Conservation (phyloP, 1,284 basidiomycete species). For the Marasmius fiardii region DNA sequence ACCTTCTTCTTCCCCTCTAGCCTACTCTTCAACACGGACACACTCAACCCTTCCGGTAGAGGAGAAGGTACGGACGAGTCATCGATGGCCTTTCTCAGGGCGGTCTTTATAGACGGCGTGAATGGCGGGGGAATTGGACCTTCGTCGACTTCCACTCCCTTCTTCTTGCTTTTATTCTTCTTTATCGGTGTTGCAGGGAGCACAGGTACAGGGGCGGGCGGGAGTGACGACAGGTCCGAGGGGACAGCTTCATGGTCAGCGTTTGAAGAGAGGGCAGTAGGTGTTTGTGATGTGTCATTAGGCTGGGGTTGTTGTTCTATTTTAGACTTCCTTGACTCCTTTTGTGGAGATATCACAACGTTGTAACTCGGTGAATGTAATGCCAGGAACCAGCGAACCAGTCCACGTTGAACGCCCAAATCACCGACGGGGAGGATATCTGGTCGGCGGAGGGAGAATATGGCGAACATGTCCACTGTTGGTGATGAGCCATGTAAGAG, state of each 20-base stretch:
- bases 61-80: slow-evolving; percentile 29
- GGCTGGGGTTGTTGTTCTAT: slow-evolving; percentile 18
- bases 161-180: slow-evolving; percentile 14
- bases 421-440: slow-evolving; percentile 82
- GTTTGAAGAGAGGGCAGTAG: too few relatives aligned
- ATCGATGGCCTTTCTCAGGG: slow-evolving; percentile 34
- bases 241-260: not conserved
- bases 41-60: slow-evolving; percentile 61
- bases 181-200: slow-evolving; percentile 3
- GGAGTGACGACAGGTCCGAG: slow-evolving; percentile 12
- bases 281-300: slow-evolving; percentile 2
- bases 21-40: slow-evolving; percentile 59
- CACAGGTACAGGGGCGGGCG: slow-evolving; percentile 6
- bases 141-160: slow-evolving; percentile 23
- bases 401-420: slow-evolving; percentile 77
- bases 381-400: slow-evolving; percentile 73
- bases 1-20: slow-evolving; percentile 80
- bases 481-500: not conserved
- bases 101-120: slow-evolving; percentile 64
- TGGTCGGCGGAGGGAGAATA: slow-evolving; percentile 80
- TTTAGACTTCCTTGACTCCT: slow-evolving; percentile 35
- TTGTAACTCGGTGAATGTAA: slow-evolving; percentile 53
- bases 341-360: slow-evolving; percentile 53
- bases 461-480: slow-evolving; percentile 83
- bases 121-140: slow-evolving; percentile 51